Base-by-base conservation (phyloP, 148 eudicot genomes). In the Vaccinium corymbosum region DNA sequence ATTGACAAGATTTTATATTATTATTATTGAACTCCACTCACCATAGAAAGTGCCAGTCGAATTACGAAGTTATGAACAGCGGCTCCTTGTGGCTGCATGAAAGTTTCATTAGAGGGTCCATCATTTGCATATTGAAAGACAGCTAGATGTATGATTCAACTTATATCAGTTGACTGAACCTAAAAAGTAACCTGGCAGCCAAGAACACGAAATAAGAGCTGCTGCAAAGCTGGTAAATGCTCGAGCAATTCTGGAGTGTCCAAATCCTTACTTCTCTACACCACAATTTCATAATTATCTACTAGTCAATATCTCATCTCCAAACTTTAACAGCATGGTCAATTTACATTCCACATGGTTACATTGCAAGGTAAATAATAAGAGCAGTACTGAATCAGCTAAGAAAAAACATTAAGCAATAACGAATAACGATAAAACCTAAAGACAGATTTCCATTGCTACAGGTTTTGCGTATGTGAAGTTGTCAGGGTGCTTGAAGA, bases 1-100 rank as follows among this genome's bases (percentile, higher is more conserved):
- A 29, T 72, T 35, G 42, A 29, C n/a, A 51, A 49, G 14, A 42
- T 42, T 42, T 42, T 42, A 0, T 42, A 4, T 42, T 42, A n/a
- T 42, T 42, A 0, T 35, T 32, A 61, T 29, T 72, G 79, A 83
- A 61, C 17, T 80, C 48, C 25, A 68, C 91, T 88, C 86, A 97
- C 99, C 95, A 97, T 88, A 70, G 97, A 95, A 84, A 97, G 93
- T 76, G 99, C 99, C 79, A 92, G 79, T 82, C 92, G 98, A 82
- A 97, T 97, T 79, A 95, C 90, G 83, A 90, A 93, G 87, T 95
- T 95, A 82, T 97, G 95, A 84, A 90, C 85, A 7, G 95, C 90
- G 80, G 99, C 99, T 89, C 99, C 99, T 91, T 97, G 96, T 81
- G 99, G 98, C 99, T 97, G 98, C 92, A 94, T 73, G 84, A 83